Base-by-base conservation (phyloP, 2,329 filamentous ascomycete species). In the Aspergillus flavus region DNA sequence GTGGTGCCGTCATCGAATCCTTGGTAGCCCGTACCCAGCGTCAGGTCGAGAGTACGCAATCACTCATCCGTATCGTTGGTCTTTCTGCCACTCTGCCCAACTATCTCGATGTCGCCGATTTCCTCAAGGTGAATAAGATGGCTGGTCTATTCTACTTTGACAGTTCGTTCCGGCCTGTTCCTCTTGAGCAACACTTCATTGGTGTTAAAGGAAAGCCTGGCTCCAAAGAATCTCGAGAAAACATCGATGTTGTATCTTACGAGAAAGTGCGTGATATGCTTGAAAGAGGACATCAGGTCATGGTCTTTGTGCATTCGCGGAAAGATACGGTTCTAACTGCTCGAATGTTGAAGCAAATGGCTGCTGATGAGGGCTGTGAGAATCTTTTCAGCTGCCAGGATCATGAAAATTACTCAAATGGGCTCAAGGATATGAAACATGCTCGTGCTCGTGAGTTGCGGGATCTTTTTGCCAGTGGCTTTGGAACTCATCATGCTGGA, bases 271-370 rank as follows among this genome's bases (percentile, higher is more conserved):
- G 89, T 69, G 91, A 95, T 58, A 97, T 99, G 94, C 84, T 99
- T 3, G 88, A 93, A 73, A 83, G 85, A 63, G 94, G 92, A n/a
- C 95, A 99, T 72, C 95, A 99, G 76, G 87, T 99, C 68, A 99
- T 99, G 96, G 94, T 99, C 0, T 99, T 99, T 77, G 96, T 99
- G 12, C 96, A 99, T 76, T 97, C 94, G 1, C 87, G 95, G 30
- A 94, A 96, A 75, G 96, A 99, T 71, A 99, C 96, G 0, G 88
- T 96, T 68, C 86, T 91, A 65, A 96, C 94, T 1, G 94, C 95
- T 53, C 90, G 91, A 68, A 92, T 90, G 82, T 82, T 99, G 30
- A 89, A 91, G 65, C 90, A 97, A 70, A 93, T 95, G 82, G 95
- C 95, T 1, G 83, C 88, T 2, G 94, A 98, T 39, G 85, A 96